phyloP scores from a whole-genome alignment of 192 early-diverging fungal genomes.

The Backusella psychrophila region DNA sequence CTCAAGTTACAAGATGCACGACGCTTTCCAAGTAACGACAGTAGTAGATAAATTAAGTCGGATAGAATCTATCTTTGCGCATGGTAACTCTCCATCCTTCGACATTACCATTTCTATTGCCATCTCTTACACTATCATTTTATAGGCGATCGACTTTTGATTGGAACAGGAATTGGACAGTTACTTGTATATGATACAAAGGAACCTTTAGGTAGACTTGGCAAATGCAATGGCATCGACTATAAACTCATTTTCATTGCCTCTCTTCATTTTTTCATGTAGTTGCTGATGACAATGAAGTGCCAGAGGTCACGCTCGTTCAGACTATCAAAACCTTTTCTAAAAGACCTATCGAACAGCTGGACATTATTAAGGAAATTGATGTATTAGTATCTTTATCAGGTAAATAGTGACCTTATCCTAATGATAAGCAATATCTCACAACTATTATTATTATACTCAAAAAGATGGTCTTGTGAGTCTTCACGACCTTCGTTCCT shows the following conservation, averaged over 20 bases:
- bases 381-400: slow-evolving; percentile 68
- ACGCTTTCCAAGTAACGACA: slow-evolving; percentile 74
- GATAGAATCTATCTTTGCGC: slow-evolving; percentile 70
- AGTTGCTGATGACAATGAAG: slow-evolving; percentile 48
- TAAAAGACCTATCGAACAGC: slow-evolving; percentile 65
- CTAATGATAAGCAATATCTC: neutral
- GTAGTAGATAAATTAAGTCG: slow-evolving; percentile 71
- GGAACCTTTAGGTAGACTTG: slow-evolving; percentile 47
- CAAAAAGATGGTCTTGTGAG: slow-evolving; percentile 66
- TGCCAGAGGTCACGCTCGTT: slow-evolving; percentile 53
- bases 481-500: slow-evolving; percentile 72
- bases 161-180: slow-evolving; percentile 67
- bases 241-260: neutral
- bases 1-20: slow-evolving; percentile 53
- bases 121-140: neutral
- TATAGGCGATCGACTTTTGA: slow-evolving; percentile 66
- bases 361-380: slow-evolving; percentile 75
- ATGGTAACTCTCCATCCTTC: slow-evolving; percentile 39
- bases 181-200: slow-evolving; percentile 67
- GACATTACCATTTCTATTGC: neutral
- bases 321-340: slow-evolving; percentile 72
- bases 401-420: slow-evolving; percentile 25
- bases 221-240: neutral
- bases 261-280: neutral
- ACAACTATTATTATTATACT: neutral